A percentile compares a stretch with the other conserved stretches of the same genome.
These are phyloP conservation scores for Chaetomiaceae sp. DNA, from an alignment of 2,329 filamentous ascomycete species.

Conservation along the genomic window DNA sequence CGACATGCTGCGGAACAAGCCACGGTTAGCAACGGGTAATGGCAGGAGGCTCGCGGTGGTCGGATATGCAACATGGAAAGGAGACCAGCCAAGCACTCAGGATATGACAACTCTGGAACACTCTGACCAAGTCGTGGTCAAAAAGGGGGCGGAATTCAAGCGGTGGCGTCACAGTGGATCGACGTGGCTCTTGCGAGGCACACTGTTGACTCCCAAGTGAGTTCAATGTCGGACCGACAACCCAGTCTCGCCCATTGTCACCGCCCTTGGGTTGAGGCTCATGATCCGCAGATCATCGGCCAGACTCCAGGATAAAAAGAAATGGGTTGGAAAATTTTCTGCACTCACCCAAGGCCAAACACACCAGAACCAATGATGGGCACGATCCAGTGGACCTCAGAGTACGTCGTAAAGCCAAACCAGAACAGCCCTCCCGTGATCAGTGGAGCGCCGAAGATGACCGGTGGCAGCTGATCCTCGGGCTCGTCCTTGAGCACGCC, in stretches of 20 bases:
- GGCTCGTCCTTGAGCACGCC: slow-evolving; percentile 66
- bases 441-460: slow-evolving; percentile 68
- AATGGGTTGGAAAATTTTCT: too few species aligned
- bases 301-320: too few species aligned
- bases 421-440: slow-evolving; percentile 81
- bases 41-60: slow-evolving; percentile 28
- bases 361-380: slow-evolving; percentile 68
- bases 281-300: background rate
- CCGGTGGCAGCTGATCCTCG: slow-evolving; percentile 77
- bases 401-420: slow-evolving; percentile 81
- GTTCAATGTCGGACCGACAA: too few species aligned
- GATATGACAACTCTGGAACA: slow-evolving; percentile 14
- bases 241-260: background rate
- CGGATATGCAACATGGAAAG: slow-evolving; percentile 30
- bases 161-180: background rate
- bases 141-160: slow-evolving; percentile 15
- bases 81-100: slow-evolving; percentile 24
- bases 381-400: slow-evolving; percentile 69
- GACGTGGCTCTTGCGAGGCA: background rate
- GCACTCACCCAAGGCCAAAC: slow-evolving; percentile 65
- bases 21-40: slow-evolving; percentile 16
- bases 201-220: background rate
- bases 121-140: slow-evolving; percentile 32
- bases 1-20: slow-evolving; percentile 53
- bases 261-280: background rate